Percentiles rank a stretch among this genome's conserved stretches.
These are phyloP conservation scores for Nidularia pulvinata DNA, from an alignment of 768 basidiomycete species.

Conservation along the genomic window DNA sequence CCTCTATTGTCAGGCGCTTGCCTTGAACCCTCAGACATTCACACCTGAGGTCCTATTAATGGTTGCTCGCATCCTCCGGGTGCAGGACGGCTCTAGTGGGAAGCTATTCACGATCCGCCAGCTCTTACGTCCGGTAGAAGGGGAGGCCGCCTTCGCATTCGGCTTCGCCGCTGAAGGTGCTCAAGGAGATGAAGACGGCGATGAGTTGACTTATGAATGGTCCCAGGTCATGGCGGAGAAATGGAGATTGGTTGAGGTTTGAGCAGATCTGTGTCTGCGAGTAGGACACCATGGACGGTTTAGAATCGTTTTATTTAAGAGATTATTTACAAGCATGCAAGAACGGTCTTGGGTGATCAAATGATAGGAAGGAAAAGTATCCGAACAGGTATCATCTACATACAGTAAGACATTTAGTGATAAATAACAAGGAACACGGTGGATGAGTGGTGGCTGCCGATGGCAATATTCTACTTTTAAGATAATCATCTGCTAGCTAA, in stretches of 20 bases:
- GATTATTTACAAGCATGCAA: not conserved
- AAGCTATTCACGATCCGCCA: slow-evolving; percentile 10
- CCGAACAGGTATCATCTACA: not conserved
- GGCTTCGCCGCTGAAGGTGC: slow-evolving; percentile 5
- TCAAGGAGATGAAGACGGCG: slow-evolving; percentile 12
- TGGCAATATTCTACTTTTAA: not conserved
- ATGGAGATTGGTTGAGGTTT: slow-evolving; percentile 2
- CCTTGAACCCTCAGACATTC: slow-evolving; percentile 55
- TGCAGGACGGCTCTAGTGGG: slow-evolving; percentile 4
- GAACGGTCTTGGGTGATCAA: too few relatives aligned
- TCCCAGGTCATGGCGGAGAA: not conserved
- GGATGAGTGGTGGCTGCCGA: too few relatives aligned
- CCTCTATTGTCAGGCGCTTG: slow-evolving; percentile 43
- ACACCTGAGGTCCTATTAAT: slow-evolving; percentile 58
- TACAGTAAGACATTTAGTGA: too few relatives aligned
- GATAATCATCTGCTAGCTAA: not conserved
- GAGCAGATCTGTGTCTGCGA: too few relatives aligned
- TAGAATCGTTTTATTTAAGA: slow-evolving; percentile 1
- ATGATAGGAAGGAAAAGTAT: not conserved
- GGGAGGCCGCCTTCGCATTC: slow-evolving; percentile 17
- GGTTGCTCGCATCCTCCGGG: slow-evolving; percentile 35
- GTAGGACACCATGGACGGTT: too few relatives aligned
- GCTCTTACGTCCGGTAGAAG: slow-evolving; percentile 10
- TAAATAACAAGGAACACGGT: too few relatives aligned
- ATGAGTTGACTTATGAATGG: slow-evolving; percentile 1